These are phyloP conservation scores for Botrytis sinoallii DNA, from an alignment of 2,329 filamentous ascomycete genomes.

Conservation along the genomic window DNA sequence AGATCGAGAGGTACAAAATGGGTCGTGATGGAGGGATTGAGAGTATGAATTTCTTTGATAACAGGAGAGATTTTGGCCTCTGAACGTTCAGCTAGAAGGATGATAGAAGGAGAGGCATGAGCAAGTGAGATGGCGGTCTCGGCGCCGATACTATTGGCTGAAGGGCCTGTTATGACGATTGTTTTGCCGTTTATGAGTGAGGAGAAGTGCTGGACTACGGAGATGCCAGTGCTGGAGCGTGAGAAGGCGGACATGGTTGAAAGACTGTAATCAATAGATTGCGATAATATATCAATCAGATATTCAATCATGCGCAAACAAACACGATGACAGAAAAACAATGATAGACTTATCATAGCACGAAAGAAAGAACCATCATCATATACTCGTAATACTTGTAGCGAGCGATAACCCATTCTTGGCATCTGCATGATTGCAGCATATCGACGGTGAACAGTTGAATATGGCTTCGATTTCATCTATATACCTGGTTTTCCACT, in stretches of 20 bases:
- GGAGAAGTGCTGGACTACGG: slow-evolving; percentile 5
- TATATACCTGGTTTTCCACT: background rate
- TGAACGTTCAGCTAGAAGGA: slow-evolving; percentile 27
- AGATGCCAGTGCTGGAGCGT: background rate
- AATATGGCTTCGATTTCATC: background rate
- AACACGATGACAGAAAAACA: background rate
- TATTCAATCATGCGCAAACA: background rate
- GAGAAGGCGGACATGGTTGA: background rate
- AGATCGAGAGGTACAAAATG: slow-evolving; percentile 37
- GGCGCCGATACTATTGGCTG: slow-evolving; percentile 25
- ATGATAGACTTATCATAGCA: background rate
- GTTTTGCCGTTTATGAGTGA: background rate
- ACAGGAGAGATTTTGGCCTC: slow-evolving; percentile 27
- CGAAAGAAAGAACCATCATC: background rate
- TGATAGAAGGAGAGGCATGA: slow-evolving; percentile 22
- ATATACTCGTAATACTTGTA: background rate
- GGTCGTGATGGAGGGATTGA: slow-evolving; percentile 20
- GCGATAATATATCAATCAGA: background rate
- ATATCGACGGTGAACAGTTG: background rate
- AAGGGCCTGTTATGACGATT: slow-evolving; percentile 27
- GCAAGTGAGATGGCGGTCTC: slow-evolving; percentile 29
- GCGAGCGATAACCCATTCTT: background rate
- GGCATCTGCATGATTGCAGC: slow-evolving; percentile 7
- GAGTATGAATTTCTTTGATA: slow-evolving; percentile 23
- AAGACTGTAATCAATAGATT: background rate